Evolutionary conservation across 371 early-diverging fungal species (phyloP).

Genomic region (Chytridiales sp.): DNA sequence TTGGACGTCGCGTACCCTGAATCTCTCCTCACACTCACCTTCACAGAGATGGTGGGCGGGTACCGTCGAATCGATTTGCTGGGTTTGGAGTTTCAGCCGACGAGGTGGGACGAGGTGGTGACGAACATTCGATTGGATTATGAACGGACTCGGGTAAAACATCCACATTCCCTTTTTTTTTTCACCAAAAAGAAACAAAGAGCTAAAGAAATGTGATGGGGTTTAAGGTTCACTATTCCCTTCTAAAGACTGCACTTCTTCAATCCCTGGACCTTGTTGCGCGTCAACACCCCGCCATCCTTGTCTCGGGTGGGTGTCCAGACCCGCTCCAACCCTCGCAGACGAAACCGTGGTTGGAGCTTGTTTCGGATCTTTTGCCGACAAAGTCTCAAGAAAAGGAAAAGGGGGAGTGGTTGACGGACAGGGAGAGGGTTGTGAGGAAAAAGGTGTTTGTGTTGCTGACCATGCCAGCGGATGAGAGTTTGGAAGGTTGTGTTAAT

Average conservation of each 20-base stretch:
- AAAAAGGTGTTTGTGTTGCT: constrained; percentile 29
- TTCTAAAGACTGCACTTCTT: constrained; percentile 14
- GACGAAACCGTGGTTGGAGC: constrained; percentile 18
- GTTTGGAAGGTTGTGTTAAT: constrained; percentile 19
- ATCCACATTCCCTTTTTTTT: not conserved
- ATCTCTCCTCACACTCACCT: constrained; percentile 9
- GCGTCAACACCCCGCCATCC: constrained; percentile 14
- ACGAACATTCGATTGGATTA: constrained; percentile 23
- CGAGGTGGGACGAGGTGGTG: constrained; percentile 29
- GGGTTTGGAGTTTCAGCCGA: constrained; percentile 28
- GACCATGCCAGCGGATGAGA: constrained; percentile 17
- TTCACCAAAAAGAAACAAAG: too few species aligned
- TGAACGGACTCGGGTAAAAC: constrained; percentile 20
- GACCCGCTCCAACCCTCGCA: constrained; percentile 19
- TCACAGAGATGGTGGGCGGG: constrained; percentile 27
- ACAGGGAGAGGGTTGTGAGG: constrained; percentile 18
- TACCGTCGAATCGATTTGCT: constrained; percentile 29
- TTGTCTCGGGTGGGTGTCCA: constrained; percentile 21
- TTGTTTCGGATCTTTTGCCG: constrained; percentile 19
- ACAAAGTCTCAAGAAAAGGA: not conserved
- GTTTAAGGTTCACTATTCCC: constrained; percentile 14
- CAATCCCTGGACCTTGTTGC: constrained; percentile 20
- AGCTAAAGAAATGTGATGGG: too few species aligned
- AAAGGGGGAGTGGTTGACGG: constrained; percentile 14
- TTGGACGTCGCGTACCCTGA: constrained; percentile 18